phyloP scores from a whole-genome alignment of 139 green algal species.

The Ettlia oleoabundans region DNA sequence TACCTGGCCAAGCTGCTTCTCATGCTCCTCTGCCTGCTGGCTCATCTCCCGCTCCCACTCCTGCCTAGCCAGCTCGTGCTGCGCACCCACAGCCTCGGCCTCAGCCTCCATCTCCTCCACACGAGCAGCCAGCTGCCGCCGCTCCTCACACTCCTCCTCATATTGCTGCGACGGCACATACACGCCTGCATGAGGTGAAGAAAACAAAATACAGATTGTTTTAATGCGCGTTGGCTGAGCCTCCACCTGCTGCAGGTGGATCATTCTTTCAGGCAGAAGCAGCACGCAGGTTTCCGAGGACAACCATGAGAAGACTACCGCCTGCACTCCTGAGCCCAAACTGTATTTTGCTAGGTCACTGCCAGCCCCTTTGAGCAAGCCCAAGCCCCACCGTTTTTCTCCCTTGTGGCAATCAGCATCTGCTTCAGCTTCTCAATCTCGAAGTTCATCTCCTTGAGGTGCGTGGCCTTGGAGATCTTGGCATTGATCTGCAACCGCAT shows the following conservation, averaged over 20 bases:
- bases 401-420: constrained; percentile 73
- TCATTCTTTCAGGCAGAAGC: not conserved
- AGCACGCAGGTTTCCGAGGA: not conserved
- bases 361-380: not conserved
- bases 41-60: constrained; percentile 16
- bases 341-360: too few relatives aligned
- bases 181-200: constrained; percentile 34
- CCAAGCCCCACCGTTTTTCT: constrained; percentile 84
- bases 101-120: constrained; percentile 56
- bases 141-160: constrained; percentile 76
- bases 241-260: too few relatives aligned
- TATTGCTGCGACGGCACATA: constrained; percentile 55
- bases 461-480: constrained; percentile 91
- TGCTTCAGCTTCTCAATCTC: constrained; percentile 96
- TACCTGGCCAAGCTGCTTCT: constrained; percentile 25
- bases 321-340: too few relatives aligned
- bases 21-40: constrained; percentile 1
- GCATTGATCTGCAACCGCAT: constrained; percentile 72
- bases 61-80: constrained; percentile 38
- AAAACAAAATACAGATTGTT: too few relatives aligned
- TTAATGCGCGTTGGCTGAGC: too few relatives aligned
- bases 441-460: constrained; percentile 93
- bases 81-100: constrained; percentile 32
- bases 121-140: constrained; percentile 51
- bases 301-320: too few relatives aligned